phyloP scores from a whole-genome alignment of 1,139 yeast species.

The Barnettozyma hawaiiensis region DNA sequence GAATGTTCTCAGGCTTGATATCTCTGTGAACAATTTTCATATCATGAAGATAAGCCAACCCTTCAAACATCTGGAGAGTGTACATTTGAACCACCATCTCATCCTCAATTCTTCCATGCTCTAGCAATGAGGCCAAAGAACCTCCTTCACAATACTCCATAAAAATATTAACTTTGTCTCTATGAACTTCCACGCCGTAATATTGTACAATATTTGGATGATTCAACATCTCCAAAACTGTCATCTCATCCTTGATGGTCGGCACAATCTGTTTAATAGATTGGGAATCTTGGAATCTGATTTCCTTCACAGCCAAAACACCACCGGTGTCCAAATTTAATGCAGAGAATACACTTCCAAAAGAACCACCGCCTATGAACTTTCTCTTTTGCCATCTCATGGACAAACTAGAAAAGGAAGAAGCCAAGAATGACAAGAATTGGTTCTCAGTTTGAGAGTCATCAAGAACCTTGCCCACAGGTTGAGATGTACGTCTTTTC shows the following conservation, averaged over 20 bases:
- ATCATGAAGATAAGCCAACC: constrained; percentile 89
- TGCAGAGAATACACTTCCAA: constrained; percentile 91
- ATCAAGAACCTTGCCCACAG: constrained; percentile 85
- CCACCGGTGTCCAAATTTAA: constrained; percentile 93
- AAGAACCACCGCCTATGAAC: constrained; percentile 92
- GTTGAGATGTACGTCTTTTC: constrained; percentile 28
- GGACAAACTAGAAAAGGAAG: constrained; percentile 84
- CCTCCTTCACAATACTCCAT: constrained; percentile 99
- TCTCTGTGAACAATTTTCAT: constrained; percentile 97
- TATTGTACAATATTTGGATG: constrained; percentile 97
- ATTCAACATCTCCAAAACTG: constrained; percentile 86
- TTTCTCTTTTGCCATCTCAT: constrained; percentile 97
- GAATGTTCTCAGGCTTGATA: constrained; percentile 90
- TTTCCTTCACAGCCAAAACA: constrained; percentile 94
- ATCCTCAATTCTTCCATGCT: constrained; percentile 92
- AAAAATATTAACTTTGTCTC: constrained; percentile 90
- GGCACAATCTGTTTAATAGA: constrained; percentile 83
- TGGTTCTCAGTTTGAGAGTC: constrained; percentile 84
- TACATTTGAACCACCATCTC: constrained; percentile 90
- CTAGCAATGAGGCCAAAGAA: constrained; percentile 74
- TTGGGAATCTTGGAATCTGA: constrained; percentile 83
- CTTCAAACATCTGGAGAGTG: constrained; percentile 90
- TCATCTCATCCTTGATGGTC: constrained; percentile 92
- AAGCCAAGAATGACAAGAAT: constrained; percentile 78
- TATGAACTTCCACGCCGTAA: constrained; percentile 94